Evolutionary conservation across 129 eudicot genomes (phyloP).

Genomic region (carrot (Daucus carota)): DH1_v3.0 NC_030386.2:34393501-34394000

Average conservation of each 20-base stretch:
- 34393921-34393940: not conserved
- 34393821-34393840: not conserved
- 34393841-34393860: not conserved
- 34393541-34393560: constrained; percentile 94
- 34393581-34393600: constrained; percentile 63
- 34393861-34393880: not conserved
- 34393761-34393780: not conserved
- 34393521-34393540: constrained; percentile 66
- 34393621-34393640: constrained; percentile 92
- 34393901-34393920: not conserved
- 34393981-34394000: not conserved
- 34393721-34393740: constrained; percentile 44
- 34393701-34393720: constrained; percentile 50
- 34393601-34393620: constrained; percentile 62
- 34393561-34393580: constrained; percentile 90
- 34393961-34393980: not conserved
- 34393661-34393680: constrained; percentile 97
- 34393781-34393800: not conserved
- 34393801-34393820: not conserved
- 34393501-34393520: constrained; percentile 91
- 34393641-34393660: constrained; percentile 71
- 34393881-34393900: not conserved
- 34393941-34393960: not conserved
- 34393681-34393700: constrained; percentile 78
- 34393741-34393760: constrained; percentile 20